Percentiles rank a stretch among this genome's conserved stretches.
phyloP scores from a whole-genome alignment of 2,329 filamentous ascomycete species.

The Shiraia bambusicola region DNA sequence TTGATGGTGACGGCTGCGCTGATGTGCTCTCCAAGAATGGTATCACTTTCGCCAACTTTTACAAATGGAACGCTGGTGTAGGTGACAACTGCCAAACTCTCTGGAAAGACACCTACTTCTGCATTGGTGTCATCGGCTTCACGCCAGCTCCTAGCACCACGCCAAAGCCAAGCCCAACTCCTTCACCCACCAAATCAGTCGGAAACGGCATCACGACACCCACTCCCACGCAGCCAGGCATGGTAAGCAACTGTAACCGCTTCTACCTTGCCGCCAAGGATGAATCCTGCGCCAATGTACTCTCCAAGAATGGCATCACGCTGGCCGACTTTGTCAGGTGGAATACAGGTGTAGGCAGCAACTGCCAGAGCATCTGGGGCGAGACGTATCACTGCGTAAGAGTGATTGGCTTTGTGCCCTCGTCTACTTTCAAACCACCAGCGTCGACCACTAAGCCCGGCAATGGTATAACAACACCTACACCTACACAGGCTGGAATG shows the following conservation, averaged over 20 bases:
- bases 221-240: slow-evolving; percentile 3
- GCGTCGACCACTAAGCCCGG: too few species aligned
- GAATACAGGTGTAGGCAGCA: slow-evolving; percentile 4
- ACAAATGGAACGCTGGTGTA: slow-evolving; percentile 5
- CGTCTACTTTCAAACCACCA: background rate
- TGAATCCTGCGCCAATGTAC: slow-evolving; percentile 3
- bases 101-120: slow-evolving; percentile 5
- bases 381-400: slow-evolving; percentile 7
- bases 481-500: too few species aligned
- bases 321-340: slow-evolving; percentile 5
- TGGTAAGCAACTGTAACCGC: slow-evolving; percentile 6
- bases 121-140: slow-evolving; percentile 4
- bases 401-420: slow-evolving; percentile 2
- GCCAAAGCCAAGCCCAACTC: background rate
- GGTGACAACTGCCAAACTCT: slow-evolving; percentile 5
- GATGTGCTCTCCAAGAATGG: slow-evolving; percentile 3
- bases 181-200: background rate
- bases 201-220: slow-evolving; percentile 3
- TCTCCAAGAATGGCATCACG: slow-evolving; percentile 4
- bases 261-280: slow-evolving; percentile 7
- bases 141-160: slow-evolving; percentile 1
- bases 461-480: too few species aligned
- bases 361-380: slow-evolving; percentile 4
- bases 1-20: slow-evolving; percentile 4
- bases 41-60: slow-evolving; percentile 7